Evolutionary conservation across 441 rosid genomes (phyloP).

Genomic region (Corymbia citriodora): DNA sequence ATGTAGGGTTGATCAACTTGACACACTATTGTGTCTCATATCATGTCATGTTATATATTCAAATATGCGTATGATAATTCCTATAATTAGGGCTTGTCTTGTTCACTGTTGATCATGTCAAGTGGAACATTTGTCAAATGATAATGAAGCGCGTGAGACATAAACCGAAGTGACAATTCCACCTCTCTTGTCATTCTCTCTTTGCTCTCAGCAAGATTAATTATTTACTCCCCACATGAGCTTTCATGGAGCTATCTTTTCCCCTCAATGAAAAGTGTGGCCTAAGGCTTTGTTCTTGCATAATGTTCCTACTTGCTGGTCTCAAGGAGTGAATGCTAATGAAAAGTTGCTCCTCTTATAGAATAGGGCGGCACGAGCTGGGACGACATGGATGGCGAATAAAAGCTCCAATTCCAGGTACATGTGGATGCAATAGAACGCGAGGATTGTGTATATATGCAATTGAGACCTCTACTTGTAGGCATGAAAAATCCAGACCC

Average conservation of each 20-base stretch:
- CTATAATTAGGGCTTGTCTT: rapidly evolving
- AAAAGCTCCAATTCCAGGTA: slow-evolving; percentile 30
- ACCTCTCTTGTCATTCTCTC: neutral
- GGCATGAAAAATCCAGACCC: slow-evolving; percentile 11
- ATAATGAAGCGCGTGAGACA: neutral
- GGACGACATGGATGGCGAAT: slow-evolving; percentile 11
- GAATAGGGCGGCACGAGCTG: neutral
- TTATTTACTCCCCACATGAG: neutral
- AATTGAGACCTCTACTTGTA: slow-evolving; percentile 12
- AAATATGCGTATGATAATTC: neutral
- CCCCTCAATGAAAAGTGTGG: too few relatives aligned
- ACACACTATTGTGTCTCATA: rapidly evolving
- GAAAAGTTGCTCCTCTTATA: too few relatives aligned
- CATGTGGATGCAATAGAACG: slow-evolving; percentile 19
- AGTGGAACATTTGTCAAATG: neutral
- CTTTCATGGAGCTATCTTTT: neutral
- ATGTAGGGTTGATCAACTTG: rapidly evolving
- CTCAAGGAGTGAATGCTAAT: too few relatives aligned
- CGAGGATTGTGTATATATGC: slow-evolving; percentile 15
- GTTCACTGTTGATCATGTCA: neutral
- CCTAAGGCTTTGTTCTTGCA: too few relatives aligned
- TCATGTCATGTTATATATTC: neutral
- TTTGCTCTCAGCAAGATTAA: neutral
- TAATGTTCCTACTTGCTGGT: too few relatives aligned
- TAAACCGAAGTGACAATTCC: neutral